Evolutionary conservation across 1,284 basidiomycete species (phyloP).

Genomic region (Austroboletus niveus): DNA sequence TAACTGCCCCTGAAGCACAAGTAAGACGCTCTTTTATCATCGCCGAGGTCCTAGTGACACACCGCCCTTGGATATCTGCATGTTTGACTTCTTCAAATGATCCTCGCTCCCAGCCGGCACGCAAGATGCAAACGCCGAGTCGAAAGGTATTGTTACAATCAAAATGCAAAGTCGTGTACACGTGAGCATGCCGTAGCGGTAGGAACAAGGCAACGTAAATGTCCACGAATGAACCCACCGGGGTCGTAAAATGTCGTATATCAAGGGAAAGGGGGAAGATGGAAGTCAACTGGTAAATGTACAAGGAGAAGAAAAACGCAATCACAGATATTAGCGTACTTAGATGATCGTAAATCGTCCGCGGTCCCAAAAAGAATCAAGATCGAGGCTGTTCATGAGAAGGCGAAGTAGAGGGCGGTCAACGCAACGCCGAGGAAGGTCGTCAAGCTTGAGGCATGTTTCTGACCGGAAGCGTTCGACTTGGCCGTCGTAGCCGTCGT

Average conservation of each 20-base stretch:
- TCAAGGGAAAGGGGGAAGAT: neutral
- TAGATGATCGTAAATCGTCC: constrained; percentile 9
- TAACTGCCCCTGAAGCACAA: too few species aligned
- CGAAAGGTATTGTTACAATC: constrained; percentile 21
- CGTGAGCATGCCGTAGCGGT: constrained; percentile 11
- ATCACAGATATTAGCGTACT: constrained; percentile 10
- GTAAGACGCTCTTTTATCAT: too few species aligned
- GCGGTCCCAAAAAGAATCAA: constrained; percentile 9
- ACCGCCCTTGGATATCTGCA: too few species aligned
- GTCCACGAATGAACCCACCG: constrained; percentile 6
- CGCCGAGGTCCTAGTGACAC: too few species aligned
- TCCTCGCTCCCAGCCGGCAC: neutral
- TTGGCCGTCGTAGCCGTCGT: constrained; percentile 11
- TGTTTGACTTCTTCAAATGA: constrained; percentile 11
- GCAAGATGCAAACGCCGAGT: neutral
- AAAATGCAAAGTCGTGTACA: constrained; percentile 28
- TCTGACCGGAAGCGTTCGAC: constrained; percentile 28
- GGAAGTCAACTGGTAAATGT: constrained; percentile 8
- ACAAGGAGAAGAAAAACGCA: constrained; percentile 14
- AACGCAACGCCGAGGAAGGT: constrained; percentile 16
- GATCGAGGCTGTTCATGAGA: constrained; percentile 19
- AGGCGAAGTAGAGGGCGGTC: constrained; percentile 11
- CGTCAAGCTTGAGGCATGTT: constrained; percentile 13
- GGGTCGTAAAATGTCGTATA: constrained; percentile 19
- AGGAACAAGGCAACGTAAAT: constrained; percentile 5